phyloP scores from a whole-genome alignment of 345 rosid species.

The Lepidium aucheri region DNA sequence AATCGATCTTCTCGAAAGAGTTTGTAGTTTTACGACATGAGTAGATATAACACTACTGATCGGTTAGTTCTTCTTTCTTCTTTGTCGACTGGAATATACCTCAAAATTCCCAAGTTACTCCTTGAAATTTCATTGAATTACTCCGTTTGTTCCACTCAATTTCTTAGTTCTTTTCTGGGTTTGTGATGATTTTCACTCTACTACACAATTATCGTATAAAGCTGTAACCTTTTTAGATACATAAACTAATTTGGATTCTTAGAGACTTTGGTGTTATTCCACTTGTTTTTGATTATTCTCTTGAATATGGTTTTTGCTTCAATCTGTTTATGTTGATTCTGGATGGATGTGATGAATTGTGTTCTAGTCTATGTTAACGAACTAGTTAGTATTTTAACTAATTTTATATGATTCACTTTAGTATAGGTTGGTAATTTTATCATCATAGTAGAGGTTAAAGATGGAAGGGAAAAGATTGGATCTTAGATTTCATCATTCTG shows the following conservation, averaged over 20 bases:
- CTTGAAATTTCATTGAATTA: background rate
- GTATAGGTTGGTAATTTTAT: background rate
- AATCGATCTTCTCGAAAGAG: background rate
- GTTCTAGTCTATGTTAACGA: background rate
- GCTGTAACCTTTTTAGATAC: background rate
- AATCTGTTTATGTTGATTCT: background rate
- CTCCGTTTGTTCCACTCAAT: background rate
- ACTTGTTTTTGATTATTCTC: background rate
- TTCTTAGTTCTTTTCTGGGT: conserved; percentile 11
- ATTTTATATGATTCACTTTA: background rate
- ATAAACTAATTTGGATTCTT: background rate
- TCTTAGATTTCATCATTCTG: conserved; percentile 37
- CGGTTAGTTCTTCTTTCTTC: conserved; percentile 6
- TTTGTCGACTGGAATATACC: background rate
- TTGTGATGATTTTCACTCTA: background rate
- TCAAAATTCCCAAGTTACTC: background rate
- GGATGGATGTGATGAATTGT: background rate
- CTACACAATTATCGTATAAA: background rate
- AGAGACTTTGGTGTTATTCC: background rate
- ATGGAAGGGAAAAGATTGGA: conserved; percentile 48
- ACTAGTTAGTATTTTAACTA: background rate
- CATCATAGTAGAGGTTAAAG: background rate
- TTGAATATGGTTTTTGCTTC: background rate
- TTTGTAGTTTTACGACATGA: background rate
- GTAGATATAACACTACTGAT: conserved; percentile 13